Percentiles rank a stretch among this genome's conserved stretches.
These are phyloP conservation scores for Nematocida sp. DNA, from an alignment of 371 early-diverging fungal species.

Conservation along the genomic window DNA sequence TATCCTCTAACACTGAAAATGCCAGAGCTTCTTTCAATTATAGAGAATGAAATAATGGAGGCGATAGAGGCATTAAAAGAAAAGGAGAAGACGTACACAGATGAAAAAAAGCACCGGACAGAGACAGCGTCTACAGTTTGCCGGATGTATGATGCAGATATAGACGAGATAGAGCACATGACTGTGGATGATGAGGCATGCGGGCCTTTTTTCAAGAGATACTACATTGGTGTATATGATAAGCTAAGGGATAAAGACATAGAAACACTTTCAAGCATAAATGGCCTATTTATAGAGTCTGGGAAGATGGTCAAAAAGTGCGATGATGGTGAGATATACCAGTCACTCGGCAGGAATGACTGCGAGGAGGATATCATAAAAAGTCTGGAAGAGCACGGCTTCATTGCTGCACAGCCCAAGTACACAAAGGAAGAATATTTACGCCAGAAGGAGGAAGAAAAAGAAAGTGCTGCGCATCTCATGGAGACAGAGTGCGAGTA, in stretches of 20 bases:
- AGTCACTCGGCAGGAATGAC: constrained; percentile 26
- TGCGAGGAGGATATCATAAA: constrained; percentile 13
- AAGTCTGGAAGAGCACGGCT: constrained; percentile 24
- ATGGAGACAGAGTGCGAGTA: not conserved
- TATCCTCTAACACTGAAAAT: constrained; percentile 31
- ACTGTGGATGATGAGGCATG: not conserved
- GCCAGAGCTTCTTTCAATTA: constrained; percentile 22
- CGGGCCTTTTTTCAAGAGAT: constrained; percentile 33
- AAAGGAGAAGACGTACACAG: constrained; percentile 29
- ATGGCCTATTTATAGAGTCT: constrained; percentile 52
- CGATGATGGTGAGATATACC: constrained; percentile 48
- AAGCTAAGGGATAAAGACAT: constrained; percentile 49
- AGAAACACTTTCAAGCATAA: constrained; percentile 1
- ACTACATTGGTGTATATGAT: constrained; percentile 51
- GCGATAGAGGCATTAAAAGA: constrained; percentile 27
- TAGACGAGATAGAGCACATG: constrained; percentile 29
- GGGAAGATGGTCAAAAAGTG: constrained; percentile 26
- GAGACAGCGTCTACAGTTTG: not conserved
- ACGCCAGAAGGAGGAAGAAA: constrained; percentile 8
- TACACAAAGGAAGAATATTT: constrained; percentile 16
- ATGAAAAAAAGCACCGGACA: constrained; percentile 30
- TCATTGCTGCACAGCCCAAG: not conserved
- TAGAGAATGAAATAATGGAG: constrained; percentile 30
- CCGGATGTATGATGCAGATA: constrained; percentile 21
- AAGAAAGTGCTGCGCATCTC: constrained; percentile 12